A percentile compares a stretch with the other conserved stretches of the same genome.
Evolutionary conservation across 139 green algal species (phyloP).

Genomic region (Desmodesmus armatus): DNA sequence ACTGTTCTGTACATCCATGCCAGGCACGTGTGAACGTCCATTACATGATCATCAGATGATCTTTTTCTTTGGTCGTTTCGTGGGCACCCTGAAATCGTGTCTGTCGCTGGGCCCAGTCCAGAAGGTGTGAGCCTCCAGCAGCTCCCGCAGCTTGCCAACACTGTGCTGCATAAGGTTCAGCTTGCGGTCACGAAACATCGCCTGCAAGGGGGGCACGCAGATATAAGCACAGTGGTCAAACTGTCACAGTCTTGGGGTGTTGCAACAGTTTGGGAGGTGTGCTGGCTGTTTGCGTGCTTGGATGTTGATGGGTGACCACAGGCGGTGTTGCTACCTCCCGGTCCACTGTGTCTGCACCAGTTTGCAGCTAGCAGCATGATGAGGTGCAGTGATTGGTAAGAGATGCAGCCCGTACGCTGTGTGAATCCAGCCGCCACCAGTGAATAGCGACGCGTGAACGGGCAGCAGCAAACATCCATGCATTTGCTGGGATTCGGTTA

Average conservation of each 20-base stretch:
- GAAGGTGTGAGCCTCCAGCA: conserved; percentile 57
- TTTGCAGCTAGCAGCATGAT: too few species aligned
- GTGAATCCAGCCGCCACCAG: too few species aligned
- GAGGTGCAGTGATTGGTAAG: too few species aligned
- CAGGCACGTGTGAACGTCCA: too few species aligned
- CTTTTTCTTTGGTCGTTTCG: conserved; percentile 58
- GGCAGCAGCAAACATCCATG: too few species aligned
- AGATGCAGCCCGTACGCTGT: too few species aligned
- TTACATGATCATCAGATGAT: too few species aligned
- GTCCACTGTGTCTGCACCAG: neutral
- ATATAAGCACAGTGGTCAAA: too few species aligned
- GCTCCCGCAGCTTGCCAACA: conserved; percentile 61
- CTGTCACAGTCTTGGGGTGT: too few species aligned
- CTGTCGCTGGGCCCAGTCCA: conserved; percentile 44
- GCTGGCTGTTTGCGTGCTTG: neutral
- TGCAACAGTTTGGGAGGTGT: neutral
- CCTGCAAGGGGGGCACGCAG: conserved; percentile 39
- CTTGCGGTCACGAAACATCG: conserved; percentile 75
- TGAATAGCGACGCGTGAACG: too few species aligned
- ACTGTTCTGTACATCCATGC: too few species aligned
- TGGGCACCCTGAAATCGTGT: conserved; percentile 66
- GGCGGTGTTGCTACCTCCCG: neutral
- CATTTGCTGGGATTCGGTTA: too few species aligned
- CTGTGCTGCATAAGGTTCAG: conserved; percentile 78
- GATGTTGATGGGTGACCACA: neutral